Conservation (phyloP, 2,329 filamentous ascomycete genomes). For the Fusarium sp. region DNA sequence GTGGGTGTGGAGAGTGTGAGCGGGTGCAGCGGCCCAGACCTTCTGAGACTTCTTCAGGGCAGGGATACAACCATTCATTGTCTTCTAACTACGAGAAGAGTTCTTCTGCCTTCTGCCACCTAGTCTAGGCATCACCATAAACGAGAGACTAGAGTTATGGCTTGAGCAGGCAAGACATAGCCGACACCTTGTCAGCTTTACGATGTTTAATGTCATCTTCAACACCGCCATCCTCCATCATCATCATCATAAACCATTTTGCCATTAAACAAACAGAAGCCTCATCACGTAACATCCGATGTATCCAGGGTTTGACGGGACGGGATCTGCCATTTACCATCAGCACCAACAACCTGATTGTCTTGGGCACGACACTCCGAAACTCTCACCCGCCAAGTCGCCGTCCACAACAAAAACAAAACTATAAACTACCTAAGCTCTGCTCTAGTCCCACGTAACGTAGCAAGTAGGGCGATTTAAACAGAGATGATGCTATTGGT, state of each 20-base stretch:
- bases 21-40: conserved; percentile 36
- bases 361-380: conserved; percentile 26
- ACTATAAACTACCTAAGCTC: conserved; percentile 1
- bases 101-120: too few species aligned
- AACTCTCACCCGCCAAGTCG: conserved; percentile 34
- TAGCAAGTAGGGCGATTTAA: conserved; percentile 3
- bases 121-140: background rate
- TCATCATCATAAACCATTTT: conserved; percentile 1
- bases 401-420: conserved; percentile 8
- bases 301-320: background rate
- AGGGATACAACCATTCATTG: conserved; percentile 2
- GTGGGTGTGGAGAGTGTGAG: conserved; percentile 31
- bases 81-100: background rate
- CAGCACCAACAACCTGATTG: background rate
- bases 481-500: conserved; percentile 5
- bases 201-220: background rate
- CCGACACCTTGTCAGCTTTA: background rate
- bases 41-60: conserved; percentile 32
- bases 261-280: conserved; percentile 5
- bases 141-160: background rate
- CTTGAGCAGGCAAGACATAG: conserved; percentile 1
- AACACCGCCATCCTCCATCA: conserved; percentile 18
- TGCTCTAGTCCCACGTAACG: conserved; percentile 3
- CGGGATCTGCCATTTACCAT: conserved; percentile 8
- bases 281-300: conserved; percentile 3